Conservation (phyloP, 768 basidiomycete genomes). For the Coprinopsis cinerea region DNA sequence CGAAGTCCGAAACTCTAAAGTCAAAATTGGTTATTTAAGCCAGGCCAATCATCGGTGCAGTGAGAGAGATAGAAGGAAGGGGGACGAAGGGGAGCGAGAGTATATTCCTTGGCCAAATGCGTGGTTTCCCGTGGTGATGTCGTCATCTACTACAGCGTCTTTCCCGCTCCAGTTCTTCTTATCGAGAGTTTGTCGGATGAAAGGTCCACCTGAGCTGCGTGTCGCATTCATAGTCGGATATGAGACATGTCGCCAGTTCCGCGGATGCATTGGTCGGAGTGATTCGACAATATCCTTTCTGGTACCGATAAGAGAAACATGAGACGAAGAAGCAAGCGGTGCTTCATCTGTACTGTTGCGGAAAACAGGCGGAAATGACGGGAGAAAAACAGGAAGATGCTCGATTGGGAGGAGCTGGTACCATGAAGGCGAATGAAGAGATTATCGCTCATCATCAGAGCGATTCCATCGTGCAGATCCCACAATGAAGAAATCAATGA, state of each 20-base stretch:
- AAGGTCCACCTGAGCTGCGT: background rate
- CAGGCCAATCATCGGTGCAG: background rate
- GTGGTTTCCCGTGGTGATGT: background rate
- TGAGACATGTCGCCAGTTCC: background rate
- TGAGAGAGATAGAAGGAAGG: background rate
- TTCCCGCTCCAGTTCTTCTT: background rate
- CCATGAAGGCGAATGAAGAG: background rate
- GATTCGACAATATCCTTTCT: background rate
- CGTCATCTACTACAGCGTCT: background rate
- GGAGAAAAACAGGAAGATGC: background rate
- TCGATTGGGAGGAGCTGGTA: background rate
- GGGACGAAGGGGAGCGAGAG: background rate
- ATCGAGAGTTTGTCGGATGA: background rate
- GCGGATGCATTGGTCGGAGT: background rate
- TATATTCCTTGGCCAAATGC: background rate
- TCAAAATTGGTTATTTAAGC: slow-evolving; percentile 1
- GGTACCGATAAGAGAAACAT: background rate
- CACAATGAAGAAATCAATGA: slow-evolving; percentile 3
- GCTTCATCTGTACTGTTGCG: slow-evolving; percentile 10
- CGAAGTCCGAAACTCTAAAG: slow-evolving; percentile 7
- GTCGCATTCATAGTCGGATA: slow-evolving; percentile 1
- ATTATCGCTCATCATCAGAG: slow-evolving; percentile 9
- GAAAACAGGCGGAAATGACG: slow-evolving; percentile 5
- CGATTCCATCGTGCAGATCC: slow-evolving; percentile 5
- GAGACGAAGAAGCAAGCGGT: background rate